phyloP scores from a whole-genome alignment of 2,329 filamentous ascomycete species.

The Hymenoscyphus repandus region DNA sequence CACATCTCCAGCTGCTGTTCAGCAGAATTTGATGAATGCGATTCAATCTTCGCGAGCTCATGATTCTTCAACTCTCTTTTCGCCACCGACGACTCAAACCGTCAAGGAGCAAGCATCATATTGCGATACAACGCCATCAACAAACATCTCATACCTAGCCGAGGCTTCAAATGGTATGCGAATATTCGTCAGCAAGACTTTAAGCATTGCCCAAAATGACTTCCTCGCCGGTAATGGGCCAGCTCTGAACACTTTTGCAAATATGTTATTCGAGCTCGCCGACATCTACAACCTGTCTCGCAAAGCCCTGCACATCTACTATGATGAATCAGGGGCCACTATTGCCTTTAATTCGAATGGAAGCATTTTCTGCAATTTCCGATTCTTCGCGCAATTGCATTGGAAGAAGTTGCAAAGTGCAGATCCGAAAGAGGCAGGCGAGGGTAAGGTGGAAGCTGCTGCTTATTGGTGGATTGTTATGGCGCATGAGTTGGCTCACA shows the following conservation, averaged over 20 bases:
- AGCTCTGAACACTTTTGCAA: constrained; percentile 64
- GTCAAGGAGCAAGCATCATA: constrained; percentile 82
- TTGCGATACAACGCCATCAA: constrained; percentile 71
- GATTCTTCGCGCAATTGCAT: constrained; percentile 81
- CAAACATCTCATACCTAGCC: constrained; percentile 67
- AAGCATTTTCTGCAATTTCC: constrained; percentile 88
- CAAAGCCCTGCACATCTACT: constrained; percentile 76
- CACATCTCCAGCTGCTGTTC: constrained; percentile 55
- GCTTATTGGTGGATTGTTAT: constrained; percentile 95
- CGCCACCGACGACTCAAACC: constrained; percentile 62
- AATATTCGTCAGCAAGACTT: constrained; percentile 60
- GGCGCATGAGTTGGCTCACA: constrained; percentile 94
- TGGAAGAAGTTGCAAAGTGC: constrained; percentile 40
- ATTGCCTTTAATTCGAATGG: constrained; percentile 91
- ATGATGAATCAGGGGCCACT: constrained; percentile 70
- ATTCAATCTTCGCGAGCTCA: constrained; percentile 74
- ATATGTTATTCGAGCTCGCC: constrained; percentile 63
- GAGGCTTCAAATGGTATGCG: constrained; percentile 68
- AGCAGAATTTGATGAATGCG: constrained; percentile 70
- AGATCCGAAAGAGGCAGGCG: constrained; percentile 22
- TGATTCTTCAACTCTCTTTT: constrained; percentile 68
- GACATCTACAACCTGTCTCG: constrained; percentile 67
- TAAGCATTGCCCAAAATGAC: constrained; percentile 41
- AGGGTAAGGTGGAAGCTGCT: constrained; percentile 60
- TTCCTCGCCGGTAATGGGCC: constrained; percentile 59